These are phyloP conservation scores for Zoysia matrella DNA, from an alignment of 202 grass and related monocot species.

Conservation along the genomic window DNA sequence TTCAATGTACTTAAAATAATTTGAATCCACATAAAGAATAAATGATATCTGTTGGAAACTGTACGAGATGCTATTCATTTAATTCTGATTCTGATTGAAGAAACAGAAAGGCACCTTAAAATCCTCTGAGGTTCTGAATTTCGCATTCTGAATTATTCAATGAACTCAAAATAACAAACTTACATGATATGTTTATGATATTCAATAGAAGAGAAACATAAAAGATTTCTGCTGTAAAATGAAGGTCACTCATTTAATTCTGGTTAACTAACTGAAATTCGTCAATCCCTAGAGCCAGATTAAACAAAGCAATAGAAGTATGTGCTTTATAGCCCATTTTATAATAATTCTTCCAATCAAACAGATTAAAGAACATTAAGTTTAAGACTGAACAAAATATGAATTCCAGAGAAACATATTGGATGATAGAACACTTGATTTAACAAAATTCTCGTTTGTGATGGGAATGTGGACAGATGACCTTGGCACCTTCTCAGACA, in stretches of 20 bases:
- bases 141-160: not conserved
- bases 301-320: not conserved
- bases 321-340: not conserved
- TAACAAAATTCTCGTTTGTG: not conserved
- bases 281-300: not conserved
- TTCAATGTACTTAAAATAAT: not conserved
- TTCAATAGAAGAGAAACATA: not conserved
- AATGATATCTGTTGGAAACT: not conserved
- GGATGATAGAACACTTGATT: conserved; percentile 9
- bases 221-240: not conserved
- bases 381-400: not conserved
- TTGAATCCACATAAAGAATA: not conserved
- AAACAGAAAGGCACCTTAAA: not conserved
- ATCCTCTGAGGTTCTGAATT: not conserved
- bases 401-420: conserved; percentile 14
- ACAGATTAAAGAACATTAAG: not conserved
- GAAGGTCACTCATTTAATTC: not conserved
- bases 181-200: not conserved
- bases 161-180: not conserved
- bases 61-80: not conserved
- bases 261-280: not conserved
- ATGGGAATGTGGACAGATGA: conserved; percentile 28
- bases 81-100: not conserved
- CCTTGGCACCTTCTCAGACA: conserved; percentile 53
- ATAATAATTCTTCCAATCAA: not conserved